Percentiles rank a stretch among this genome's conserved stretches.
Conservation (phyloP, 1,284 basidiomycete species). For the Malassezia equina region DNA sequence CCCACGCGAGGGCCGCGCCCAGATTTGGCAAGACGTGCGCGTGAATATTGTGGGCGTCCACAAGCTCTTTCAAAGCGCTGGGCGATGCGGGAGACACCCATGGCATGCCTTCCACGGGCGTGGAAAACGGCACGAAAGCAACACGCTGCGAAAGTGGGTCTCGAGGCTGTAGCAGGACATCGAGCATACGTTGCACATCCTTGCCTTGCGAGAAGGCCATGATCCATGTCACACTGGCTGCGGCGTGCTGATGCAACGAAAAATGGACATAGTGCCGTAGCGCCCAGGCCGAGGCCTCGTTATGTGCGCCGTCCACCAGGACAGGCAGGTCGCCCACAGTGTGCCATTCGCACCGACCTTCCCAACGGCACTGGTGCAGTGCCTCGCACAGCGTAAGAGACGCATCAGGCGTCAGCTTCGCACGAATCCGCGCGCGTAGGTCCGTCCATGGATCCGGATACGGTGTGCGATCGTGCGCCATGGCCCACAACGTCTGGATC, state of each 20-base stretch:
- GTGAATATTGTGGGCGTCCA: constrained; percentile 5
- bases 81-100: constrained; percentile 31
- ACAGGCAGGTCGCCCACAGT: constrained; percentile 47
- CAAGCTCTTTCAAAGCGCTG: neutral
- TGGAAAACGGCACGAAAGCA: constrained; percentile 29
- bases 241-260: neutral
- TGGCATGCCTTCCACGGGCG: constrained; percentile 45
- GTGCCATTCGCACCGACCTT: constrained; percentile 68
- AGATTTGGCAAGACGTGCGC: constrained; percentile 15
- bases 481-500: constrained; percentile 36
- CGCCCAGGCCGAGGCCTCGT: constrained; percentile 65
- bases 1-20: constrained; percentile 23
- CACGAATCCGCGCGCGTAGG: constrained; percentile 33
- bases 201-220: constrained; percentile 40
- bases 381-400: constrained; percentile 12
- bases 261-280: constrained; percentile 62
- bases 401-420: constrained; percentile 24
- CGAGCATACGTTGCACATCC: constrained; percentile 30
- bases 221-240: constrained; percentile 28
- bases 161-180: constrained; percentile 17
- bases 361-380: constrained; percentile 55
- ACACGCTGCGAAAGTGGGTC: constrained; percentile 21
- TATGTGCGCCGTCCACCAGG: constrained; percentile 90
- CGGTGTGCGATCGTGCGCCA: constrained; percentile 30
- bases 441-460: constrained; percentile 21